These are phyloP conservation scores for Rhodotorula babjevae DNA, from an alignment of 768 basidiomycete genomes.

Conservation along the genomic window DNA sequence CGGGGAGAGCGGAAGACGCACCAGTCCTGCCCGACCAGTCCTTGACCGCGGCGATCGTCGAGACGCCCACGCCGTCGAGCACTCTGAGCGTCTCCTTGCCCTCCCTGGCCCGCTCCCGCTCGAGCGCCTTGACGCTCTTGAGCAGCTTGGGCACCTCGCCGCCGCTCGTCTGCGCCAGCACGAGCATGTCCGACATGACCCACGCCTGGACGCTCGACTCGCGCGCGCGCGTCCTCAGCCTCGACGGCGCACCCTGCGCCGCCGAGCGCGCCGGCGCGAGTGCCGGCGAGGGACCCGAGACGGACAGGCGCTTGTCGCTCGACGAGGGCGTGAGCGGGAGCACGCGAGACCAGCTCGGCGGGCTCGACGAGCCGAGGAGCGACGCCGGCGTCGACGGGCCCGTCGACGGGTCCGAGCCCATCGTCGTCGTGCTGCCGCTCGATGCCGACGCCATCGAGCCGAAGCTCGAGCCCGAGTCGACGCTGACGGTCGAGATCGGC, in stretches of 20 bases:
- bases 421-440: too few relatives aligned
- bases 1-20: conserved; percentile 19
- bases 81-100: conserved; percentile 47
- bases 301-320: too few relatives aligned
- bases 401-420: background rate
- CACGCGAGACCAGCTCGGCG: background rate
- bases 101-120: conserved; percentile 19
- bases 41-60: conserved; percentile 54
- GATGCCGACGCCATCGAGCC: background rate
- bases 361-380: background rate
- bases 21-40: conserved; percentile 48
- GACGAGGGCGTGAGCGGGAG: background rate
- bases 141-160: conserved; percentile 14
- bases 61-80: conserved; percentile 53
- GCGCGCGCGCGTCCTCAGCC: conserved; percentile 36
- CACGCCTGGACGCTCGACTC: conserved; percentile 45
- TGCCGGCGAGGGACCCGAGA: too few relatives aligned
- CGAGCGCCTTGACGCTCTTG: conserved; percentile 38
- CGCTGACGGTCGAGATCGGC: conserved; percentile 25
- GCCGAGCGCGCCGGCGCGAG: too few relatives aligned
- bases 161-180: conserved; percentile 54
- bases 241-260: too few relatives aligned
- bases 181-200: conserved; percentile 66
- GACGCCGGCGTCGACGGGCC: background rate
- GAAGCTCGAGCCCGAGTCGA: conserved; percentile 25